phyloP scores from a whole-genome alignment of 495 filamentous ascomycete genomes.

The Penicillium ochrochloron region DNA sequence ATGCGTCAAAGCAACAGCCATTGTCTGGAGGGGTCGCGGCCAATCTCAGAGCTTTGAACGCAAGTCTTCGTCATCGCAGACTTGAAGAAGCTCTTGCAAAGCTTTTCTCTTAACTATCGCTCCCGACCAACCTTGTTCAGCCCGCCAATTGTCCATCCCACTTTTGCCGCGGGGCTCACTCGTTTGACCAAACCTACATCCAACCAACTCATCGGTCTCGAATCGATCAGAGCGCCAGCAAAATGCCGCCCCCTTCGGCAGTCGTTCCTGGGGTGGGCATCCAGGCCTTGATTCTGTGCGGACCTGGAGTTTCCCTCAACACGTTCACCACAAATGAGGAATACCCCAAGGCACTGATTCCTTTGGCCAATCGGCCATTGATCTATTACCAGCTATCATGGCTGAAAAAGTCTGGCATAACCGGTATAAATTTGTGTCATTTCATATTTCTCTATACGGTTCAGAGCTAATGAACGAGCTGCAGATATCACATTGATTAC shows the following conservation, averaged over 20 bases:
- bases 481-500: constrained; percentile 84
- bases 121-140: not conserved
- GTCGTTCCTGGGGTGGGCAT: constrained; percentile 78
- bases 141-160: constrained; percentile 10
- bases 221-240: constrained; percentile 1
- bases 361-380: constrained; percentile 95
- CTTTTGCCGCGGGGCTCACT: constrained; percentile 16
- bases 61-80: not conserved
- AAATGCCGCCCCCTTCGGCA: constrained; percentile 23
- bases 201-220: not conserved
- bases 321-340: constrained; percentile 92
- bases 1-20: constrained; percentile 34
- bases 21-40: constrained; percentile 11
- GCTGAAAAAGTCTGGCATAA: constrained; percentile 83
- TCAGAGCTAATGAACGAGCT: not conserved
- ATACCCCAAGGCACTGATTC: constrained; percentile 75
- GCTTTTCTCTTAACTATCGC: not conserved
- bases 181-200: not conserved
- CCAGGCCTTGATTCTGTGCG: constrained; percentile 85
- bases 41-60: constrained; percentile 12
- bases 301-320: constrained; percentile 85
- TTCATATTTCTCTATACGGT: no score
- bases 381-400: constrained; percentile 93
- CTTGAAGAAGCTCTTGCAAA: not conserved
- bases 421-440: constrained; percentile 56